These are phyloP conservation scores for Periconia digitata DNA, from an alignment of 2,329 filamentous ascomycete genomes.

Conservation along the genomic window DNA sequence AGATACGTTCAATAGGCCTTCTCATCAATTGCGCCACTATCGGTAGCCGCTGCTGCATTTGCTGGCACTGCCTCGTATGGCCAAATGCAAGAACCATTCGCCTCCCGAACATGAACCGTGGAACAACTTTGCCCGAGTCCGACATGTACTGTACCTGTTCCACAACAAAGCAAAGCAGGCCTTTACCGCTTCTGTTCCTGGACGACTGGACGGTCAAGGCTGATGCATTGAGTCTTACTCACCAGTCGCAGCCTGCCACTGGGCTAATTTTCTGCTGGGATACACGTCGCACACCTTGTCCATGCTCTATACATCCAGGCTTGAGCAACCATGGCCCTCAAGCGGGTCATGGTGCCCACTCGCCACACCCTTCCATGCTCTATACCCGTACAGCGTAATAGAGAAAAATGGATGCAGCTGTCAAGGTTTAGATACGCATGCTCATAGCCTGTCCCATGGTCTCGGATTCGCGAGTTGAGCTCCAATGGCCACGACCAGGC, in stretches of 20 bases:
- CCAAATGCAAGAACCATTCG: slow-evolving; percentile 19
- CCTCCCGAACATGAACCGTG: slow-evolving; percentile 6
- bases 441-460: slow-evolving; percentile 4
- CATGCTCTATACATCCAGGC: slow-evolving; percentile 24
- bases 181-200: slow-evolving; percentile 19
- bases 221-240: slow-evolving; percentile 14
- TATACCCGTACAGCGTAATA: not conserved
- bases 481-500: slow-evolving; percentile 2
- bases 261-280: slow-evolving; percentile 11
- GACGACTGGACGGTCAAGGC: slow-evolving; percentile 21
- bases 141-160: not conserved
- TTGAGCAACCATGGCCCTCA: slow-evolving; percentile 20
- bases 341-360: slow-evolving; percentile 22
- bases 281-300: slow-evolving; percentile 16
- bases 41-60: too few species aligned
- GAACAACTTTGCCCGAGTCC: not conserved
- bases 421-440: not conserved
- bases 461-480: slow-evolving; percentile 14
- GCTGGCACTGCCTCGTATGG: slow-evolving; percentile 1
- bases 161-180: not conserved
- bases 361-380: slow-evolving; percentile 10
- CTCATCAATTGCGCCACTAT: not conserved
- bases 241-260: slow-evolving; percentile 21
- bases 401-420: not conserved
- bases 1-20: not conserved